Evolutionary conservation across 495 filamentous ascomycete species (phyloP).

Genomic region (Xylaria telfairii): DNA sequence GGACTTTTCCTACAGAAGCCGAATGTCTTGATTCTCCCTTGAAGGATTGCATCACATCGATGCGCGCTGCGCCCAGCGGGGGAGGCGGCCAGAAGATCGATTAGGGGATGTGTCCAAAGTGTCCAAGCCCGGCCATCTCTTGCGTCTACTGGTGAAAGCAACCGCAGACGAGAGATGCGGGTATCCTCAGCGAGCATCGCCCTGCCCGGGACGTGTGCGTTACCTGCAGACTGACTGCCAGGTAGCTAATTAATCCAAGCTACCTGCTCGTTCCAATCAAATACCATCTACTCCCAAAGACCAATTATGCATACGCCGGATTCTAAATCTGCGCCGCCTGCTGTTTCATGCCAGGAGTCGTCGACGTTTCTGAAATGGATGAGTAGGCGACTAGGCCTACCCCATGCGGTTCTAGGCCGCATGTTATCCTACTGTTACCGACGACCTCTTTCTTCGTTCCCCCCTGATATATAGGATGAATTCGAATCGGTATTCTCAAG

Average conservation of each 20-base stretch:
- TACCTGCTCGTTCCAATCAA: not conserved
- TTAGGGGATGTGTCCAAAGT: not conserved
- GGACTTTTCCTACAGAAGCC: constrained; percentile 20
- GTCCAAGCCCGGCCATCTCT: not conserved
- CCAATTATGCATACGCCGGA: not conserved
- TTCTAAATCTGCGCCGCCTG: not conserved
- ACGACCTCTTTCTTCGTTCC: not conserved
- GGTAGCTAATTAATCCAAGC: not conserved
- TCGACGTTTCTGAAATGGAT: not conserved
- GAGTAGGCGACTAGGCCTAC: not conserved
- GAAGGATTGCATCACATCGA: constrained; percentile 11
- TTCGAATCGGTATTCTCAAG: not conserved
- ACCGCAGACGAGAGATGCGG: not conserved
- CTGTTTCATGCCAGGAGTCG: not conserved
- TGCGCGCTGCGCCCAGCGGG: not conserved
- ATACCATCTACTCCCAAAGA: not conserved
- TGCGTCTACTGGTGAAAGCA: not conserved
- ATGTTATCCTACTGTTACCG: not conserved
- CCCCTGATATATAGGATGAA: not conserved
- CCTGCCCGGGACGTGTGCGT: not conserved
- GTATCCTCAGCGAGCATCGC: not conserved
- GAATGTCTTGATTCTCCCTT: constrained; percentile 17
- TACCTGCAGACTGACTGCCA: not conserved
- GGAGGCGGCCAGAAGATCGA: constrained; percentile 14
- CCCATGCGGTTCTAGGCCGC: not conserved